Evolutionary conservation across 164 flowering plant genomes (phyloP), one percentile per base, ranked within the genome.

Genomic region (Vitis amurensis): DNA sequence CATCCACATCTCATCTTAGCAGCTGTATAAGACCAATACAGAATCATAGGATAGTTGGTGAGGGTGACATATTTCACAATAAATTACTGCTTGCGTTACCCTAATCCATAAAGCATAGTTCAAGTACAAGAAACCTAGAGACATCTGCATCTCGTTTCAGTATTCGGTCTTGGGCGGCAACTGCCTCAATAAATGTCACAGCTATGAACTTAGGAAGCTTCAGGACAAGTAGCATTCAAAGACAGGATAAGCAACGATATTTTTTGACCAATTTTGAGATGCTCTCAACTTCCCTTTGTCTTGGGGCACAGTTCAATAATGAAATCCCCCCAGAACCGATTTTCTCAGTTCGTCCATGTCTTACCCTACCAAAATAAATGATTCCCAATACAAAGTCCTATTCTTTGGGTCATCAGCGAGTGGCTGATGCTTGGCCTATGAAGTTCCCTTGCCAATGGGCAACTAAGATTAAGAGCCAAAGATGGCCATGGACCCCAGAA

Each of bases 371-470:
- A 44, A 1, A 48, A 37, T 53, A 51, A 31, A 13, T 23, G 27
- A 23, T 23, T 1, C 27, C 27, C 27, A 23, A 23, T 23, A 23
- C 27, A 23, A 23, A 23, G 0, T 23, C 27, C 27, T 29, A 37
- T 3, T 31, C 2, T 19, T 51, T 64, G 53, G 15, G 11, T 11
- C 8, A 52, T 63, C 55, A 56, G 3, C 67, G 55, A 29, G 61
- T 63, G 55, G 61, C 29, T 52, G 15, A 58, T 23, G 57, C 50
- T 65, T 59, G 50, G 9, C 66, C 52, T 14, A 49, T 50, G 5
- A 27, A 30, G 61, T 74, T 69, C 69, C 77, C 73, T 59, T 64
- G 70, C 16, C 66, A 31, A 13, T 27, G 47, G 73, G 77, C 66
- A 59, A 69, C 55, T 60, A 64, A 31, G 47, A 13, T 9, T 65